Base-by-base conservation (phyloP, 768 basidiomycete species). In the Suillus paluster region DNA sequence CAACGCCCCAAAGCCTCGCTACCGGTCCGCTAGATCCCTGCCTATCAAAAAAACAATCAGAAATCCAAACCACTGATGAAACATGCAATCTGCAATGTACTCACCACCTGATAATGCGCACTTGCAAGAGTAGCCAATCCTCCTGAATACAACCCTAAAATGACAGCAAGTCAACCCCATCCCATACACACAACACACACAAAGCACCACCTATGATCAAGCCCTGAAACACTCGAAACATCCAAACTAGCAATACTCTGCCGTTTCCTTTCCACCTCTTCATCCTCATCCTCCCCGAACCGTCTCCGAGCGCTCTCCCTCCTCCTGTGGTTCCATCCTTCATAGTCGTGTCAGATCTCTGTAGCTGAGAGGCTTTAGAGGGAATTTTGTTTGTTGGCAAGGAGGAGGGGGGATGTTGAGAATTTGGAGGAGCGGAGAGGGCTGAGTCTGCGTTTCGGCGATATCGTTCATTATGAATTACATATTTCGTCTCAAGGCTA, bases 361-460 rank as follows among this genome's bases (percentile, higher is more conserved):
- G 94, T 89, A 0, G 95, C 92, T 0, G 93, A 91, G 36, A 98
- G 80, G 66, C 90, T 90, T 19, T 80, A 75, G 0, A 90, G 88
- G 4, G 84, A 86, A 67, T 99, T 97, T 74, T 98, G 97, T 73
- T 99, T 99, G 79, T 99, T 99, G 30, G 96, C 97, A 19, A 98
- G 83, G 11, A 99, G 86, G 7, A 99, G 81, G 2, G 0, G 97
- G 97, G 1, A 98, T 85, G 56, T 90, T 90, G 27, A 98, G 87
- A 33, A 96, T 95, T 67, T 94, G 90, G n/a, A 0, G 94, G 95
- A 1, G 92, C 87, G 17, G 91, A 92, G 17, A 97, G 85, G 7
- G 98, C 95, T 9, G 86, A 82, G 68, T 97, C 95, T 88, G 75
- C 55, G 6, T 30, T 30, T n/a, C n/a, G n/a, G n/a, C n/a, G n/a